Percentiles rank a stretch among this genome's conserved stretches.
These are phyloP conservation scores for Suhomyces taliae DNA, from an alignment of 1,139 yeast species.

Conservation along the genomic window DNA sequence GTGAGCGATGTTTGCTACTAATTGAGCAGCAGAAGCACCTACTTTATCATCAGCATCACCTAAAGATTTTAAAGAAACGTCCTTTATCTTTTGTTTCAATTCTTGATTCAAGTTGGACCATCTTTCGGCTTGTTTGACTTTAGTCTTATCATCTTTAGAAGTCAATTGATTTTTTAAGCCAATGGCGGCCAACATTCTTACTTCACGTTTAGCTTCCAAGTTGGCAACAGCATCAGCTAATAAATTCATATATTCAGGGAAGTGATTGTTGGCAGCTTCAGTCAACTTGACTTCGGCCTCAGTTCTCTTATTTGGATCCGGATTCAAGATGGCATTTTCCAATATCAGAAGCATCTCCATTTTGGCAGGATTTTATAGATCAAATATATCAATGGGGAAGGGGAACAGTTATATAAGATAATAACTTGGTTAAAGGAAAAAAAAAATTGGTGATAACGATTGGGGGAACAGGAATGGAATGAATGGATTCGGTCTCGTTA, in stretches of 20 bases:
- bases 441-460: background rate
- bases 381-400: background rate
- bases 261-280: constrained; percentile 72
- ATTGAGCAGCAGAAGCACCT: constrained; percentile 87
- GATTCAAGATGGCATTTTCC: constrained; percentile 73
- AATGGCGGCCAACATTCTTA: constrained; percentile 88
- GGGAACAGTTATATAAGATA: background rate
- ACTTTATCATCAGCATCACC: constrained; percentile 72
- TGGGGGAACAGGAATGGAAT: background rate
- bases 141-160: constrained; percentile 63
- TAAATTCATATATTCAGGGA: constrained; percentile 66
- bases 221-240: constrained; percentile 74
- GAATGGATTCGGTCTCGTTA: too few relatives aligned
- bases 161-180: constrained; percentile 84
- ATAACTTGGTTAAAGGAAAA: background rate
- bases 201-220: constrained; percentile 69
- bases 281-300: constrained; percentile 80
- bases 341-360: constrained; percentile 75
- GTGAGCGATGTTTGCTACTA: constrained; percentile 94
- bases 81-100: constrained; percentile 65
- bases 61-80: constrained; percentile 63
- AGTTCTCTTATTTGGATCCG: constrained; percentile 67
- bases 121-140: constrained; percentile 53
- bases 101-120: constrained; percentile 61
- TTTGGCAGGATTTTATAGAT: constrained; percentile 2